A percentile compares a stretch with the other conserved stretches of the same genome.
Conservation (phyloP, 2,329 filamentous ascomycete species). For the Fusarium euwallaceae region DNA sequence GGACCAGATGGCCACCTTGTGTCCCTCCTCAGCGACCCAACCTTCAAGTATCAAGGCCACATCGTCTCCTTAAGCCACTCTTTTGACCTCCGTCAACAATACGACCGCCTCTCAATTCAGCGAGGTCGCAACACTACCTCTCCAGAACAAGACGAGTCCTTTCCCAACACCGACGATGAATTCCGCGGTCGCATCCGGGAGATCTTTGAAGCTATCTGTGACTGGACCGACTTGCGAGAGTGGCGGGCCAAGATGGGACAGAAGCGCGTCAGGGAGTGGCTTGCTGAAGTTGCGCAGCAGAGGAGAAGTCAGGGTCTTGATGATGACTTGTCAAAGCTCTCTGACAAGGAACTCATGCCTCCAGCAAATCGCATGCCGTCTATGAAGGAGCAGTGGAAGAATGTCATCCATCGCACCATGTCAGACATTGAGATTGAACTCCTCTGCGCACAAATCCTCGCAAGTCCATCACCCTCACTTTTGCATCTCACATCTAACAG, state of each 20-base stretch:
- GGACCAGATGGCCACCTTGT: not conserved
- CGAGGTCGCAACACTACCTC: not conserved
- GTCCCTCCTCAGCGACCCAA: not conserved
- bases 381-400: slow-evolving; percentile 36
- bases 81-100: not conserved
- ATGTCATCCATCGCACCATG: slow-evolving; percentile 31
- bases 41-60: slow-evolving; percentile 26
- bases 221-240: slow-evolving; percentile 29
- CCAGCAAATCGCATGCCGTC: slow-evolving; percentile 29
- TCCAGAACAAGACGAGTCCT: slow-evolving; percentile 17
- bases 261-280: slow-evolving; percentile 20
- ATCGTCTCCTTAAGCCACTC: not conserved
- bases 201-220: slow-evolving; percentile 40
- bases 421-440: slow-evolving; percentile 43
- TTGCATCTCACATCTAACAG: not conserved
- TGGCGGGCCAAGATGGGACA: slow-evolving; percentile 41
- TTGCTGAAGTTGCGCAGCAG: not conserved
- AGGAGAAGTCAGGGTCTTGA: not conserved
- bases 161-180: slow-evolving; percentile 6
- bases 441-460: slow-evolving; percentile 36
- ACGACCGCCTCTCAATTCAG: slow-evolving; percentile 13
- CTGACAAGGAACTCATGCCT: slow-evolving; percentile 29
- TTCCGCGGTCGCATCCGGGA: slow-evolving; percentile 19
- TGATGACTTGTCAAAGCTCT: slow-evolving; percentile 11
- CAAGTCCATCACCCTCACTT: not conserved